A percentile compares a stretch with the other conserved stretches of the same genome.
These are phyloP conservation scores for Avena sativa DNA, from an alignment of 176 grass and related monocot species.

Conservation along the genomic window DNA sequence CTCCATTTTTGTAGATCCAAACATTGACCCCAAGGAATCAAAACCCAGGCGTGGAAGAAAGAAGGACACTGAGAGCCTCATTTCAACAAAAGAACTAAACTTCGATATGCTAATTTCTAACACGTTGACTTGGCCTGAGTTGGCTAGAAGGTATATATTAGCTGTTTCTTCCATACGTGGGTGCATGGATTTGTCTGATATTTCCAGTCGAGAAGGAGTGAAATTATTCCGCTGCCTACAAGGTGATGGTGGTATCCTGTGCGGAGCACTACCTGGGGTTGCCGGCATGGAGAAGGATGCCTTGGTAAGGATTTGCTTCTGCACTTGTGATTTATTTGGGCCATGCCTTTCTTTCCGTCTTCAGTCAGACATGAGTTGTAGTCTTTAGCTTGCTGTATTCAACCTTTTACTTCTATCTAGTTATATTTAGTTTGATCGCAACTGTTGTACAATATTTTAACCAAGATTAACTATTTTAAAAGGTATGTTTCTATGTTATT, in stretches of 20 bases:
- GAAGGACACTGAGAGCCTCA: slow-evolving; percentile 69
- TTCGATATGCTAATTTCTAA: slow-evolving; percentile 85
- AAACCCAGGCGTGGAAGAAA: slow-evolving; percentile 89
- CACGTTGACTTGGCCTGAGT: slow-evolving; percentile 91
- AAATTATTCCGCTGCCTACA: slow-evolving; percentile 93
- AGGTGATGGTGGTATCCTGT: slow-evolving; percentile 91
- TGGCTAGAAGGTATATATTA: slow-evolving; percentile 91
- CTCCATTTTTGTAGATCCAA: slow-evolving; percentile 88
- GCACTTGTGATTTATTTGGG: slow-evolving; percentile 33
- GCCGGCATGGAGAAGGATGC: slow-evolving; percentile 94
- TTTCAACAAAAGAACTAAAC: slow-evolving; percentile 71
- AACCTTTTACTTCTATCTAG: slow-evolving; percentile 12
- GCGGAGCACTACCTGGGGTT: slow-evolving; percentile 86
- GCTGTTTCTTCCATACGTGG: slow-evolving; percentile 70
- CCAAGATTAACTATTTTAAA: slow-evolving; percentile 6
- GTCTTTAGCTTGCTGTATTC: slow-evolving; percentile 25
- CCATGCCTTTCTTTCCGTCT: slow-evolving; percentile 26
- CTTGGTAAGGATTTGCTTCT: slow-evolving; percentile 63
- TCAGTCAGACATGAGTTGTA: slow-evolving; percentile 12
- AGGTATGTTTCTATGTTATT: slow-evolving; percentile 9
- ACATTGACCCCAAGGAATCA: slow-evolving; percentile 84
- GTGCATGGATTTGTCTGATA: slow-evolving; percentile 84
- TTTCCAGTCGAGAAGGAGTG: slow-evolving; percentile 85
- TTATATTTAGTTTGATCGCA: slow-evolving; percentile 1
- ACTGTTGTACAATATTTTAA: background rate